Evolutionary conservation across 805 yeast species (phyloP), one percentile per base, ranked within the genome.

Genomic region (Clavispora carvajalis): DNA sequence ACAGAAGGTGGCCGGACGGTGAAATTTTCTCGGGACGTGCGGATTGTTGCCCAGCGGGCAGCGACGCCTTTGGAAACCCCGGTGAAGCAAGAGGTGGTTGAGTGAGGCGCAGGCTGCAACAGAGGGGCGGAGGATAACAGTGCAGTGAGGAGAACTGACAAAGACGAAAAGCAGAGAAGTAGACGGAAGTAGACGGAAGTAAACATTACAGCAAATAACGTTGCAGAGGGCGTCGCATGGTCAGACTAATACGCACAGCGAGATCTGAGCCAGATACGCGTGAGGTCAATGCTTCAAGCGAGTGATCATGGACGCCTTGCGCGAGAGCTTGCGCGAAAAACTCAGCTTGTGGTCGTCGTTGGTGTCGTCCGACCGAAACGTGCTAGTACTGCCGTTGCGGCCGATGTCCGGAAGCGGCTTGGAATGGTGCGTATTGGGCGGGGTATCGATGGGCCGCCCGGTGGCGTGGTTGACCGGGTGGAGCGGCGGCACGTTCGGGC

Each of bases 1-100:
- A 70, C 70, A 2, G 76, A 81, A 0, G 75, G 74, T 3, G 66
- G 72, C 1, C 66, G 68, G 0, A 70, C 69, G 18, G 88, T 85
- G 3, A 80, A 74, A 48, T 72, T 83, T 47, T 69, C 93, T 0
- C 70, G 67, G 5, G 82, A 82, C 50, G 76, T 85, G 7, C 60
- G 65, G 37, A 63, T 68, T 10, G 44, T 65, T 1, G 58, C 55
- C 6, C 53, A 46, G 3, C 47, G 43, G 38, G 15, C 16, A 5
- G 44, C 36, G 28, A 3, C 8, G 22, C 28, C 17, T 33, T 19
- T 26, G 3, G 31, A 24, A 9, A 17, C 18, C 11, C n/a, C n/a
- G 5, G 13, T 16, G 18, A 36, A 17, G 12, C 29, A 25, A 16
- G 29, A 25, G n/a, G n/a, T n/a, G n/a, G n/a, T n/a, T n/a, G n/a